A percentile compares a stretch with the other conserved stretches of the same genome.
Conservation (phyloP, 495 filamentous ascomycete species). For the Penicillium bovifimosum region DNA sequence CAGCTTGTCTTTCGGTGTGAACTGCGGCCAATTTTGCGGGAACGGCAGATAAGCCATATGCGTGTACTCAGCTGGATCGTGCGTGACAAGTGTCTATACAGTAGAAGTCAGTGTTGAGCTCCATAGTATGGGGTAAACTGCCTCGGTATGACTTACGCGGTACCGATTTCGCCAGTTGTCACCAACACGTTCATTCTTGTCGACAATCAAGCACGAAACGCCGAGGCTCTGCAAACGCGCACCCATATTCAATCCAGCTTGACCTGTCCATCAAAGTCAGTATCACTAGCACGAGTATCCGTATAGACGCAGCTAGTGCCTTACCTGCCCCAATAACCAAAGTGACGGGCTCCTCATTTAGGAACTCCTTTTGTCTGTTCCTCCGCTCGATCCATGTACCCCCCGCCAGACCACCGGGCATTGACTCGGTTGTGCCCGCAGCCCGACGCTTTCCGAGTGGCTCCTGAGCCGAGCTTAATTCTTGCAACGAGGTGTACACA, state of each 20-base stretch:
- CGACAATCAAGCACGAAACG: constrained; percentile 60
- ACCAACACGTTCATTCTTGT: constrained; percentile 59
- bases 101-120: not conserved
- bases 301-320: constrained; percentile 9
- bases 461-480: constrained; percentile 49
- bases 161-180: constrained; percentile 74
- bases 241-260: constrained; percentile 53
- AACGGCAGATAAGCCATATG: constrained; percentile 71
- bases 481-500: constrained; percentile 54
- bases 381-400: constrained; percentile 67
- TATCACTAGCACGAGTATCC: constrained; percentile 7
- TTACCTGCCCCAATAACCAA: constrained; percentile 59
- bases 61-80: constrained; percentile 70
- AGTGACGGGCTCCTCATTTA: constrained; percentile 54
- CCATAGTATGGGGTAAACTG: not conserved
- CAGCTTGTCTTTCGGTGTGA: constrained; percentile 75
- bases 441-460: constrained; percentile 40
- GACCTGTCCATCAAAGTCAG: constrained; percentile 24
- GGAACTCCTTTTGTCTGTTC: constrained; percentile 50
- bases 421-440: constrained; percentile 54
- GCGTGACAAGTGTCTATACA: constrained; percentile 22
- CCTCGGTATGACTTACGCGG: constrained; percentile 20
- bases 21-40: constrained; percentile 60
- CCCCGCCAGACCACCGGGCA: constrained; percentile 47
- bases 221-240: constrained; percentile 66